A percentile compares a stretch with the other conserved stretches of the same genome.
Evolutionary conservation across 192 early-diverging fungal species (phyloP).

Genomic region (Gigaspora rosea): DNA sequence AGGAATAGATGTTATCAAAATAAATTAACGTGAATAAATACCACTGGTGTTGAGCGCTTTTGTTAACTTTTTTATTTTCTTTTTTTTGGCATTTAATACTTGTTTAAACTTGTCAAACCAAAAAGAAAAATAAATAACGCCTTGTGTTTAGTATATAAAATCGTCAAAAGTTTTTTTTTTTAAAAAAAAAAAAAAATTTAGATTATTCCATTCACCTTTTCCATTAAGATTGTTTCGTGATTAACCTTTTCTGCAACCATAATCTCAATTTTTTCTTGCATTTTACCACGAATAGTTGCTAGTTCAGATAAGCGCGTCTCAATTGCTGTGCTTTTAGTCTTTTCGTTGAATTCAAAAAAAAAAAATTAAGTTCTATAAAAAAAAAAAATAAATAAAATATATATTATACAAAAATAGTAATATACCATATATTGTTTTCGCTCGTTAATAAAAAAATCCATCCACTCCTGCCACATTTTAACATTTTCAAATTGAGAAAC

Average conservation of each 20-base stretch:
- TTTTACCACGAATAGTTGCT: background rate
- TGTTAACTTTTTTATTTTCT: slow-evolving; percentile 19
- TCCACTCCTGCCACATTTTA: slow-evolving; percentile 13
- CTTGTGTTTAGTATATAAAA: background rate
- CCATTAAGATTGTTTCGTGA: background rate
- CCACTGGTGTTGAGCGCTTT: slow-evolving; percentile 3
- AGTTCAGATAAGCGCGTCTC: slow-evolving; percentile 3
- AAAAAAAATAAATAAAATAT: background rate
- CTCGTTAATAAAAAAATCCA: slow-evolving; percentile 19
- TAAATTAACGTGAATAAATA: background rate
- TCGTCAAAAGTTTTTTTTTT: background rate
- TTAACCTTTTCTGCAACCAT: background rate
- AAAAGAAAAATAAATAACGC: background rate
- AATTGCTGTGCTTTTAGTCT: background rate
- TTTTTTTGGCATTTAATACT: slow-evolving; percentile 10
- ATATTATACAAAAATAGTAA: background rate
- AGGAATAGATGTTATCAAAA: background rate
- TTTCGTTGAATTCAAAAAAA: background rate
- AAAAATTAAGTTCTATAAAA: background rate
- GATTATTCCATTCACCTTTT: background rate
- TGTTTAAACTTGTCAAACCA: background rate
- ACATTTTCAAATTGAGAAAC: background rate
- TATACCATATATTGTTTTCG: slow-evolving; percentile 4
- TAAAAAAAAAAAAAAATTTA: background rate
- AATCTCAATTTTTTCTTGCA: slow-evolving; percentile 1